These are phyloP conservation scores for Colletotrichum sp. DNA, from an alignment of 2,329 filamentous ascomycete species.

Conservation along the genomic window DNA sequence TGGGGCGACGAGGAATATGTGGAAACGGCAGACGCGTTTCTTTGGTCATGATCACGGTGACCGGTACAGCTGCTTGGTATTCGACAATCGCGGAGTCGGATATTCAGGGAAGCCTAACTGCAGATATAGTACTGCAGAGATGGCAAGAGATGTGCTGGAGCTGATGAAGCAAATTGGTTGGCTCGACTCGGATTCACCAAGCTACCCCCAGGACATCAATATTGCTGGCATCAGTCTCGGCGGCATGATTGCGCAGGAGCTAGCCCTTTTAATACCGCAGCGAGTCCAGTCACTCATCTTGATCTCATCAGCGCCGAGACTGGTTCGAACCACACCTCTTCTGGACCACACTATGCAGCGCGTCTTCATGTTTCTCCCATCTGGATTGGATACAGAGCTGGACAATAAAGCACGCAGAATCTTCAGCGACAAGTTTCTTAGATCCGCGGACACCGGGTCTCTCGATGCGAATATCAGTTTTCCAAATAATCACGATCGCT, in stretches of 20 bases:
- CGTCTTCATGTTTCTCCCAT: not conserved
- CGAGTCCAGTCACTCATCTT: slow-evolving; percentile 5
- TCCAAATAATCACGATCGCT: slow-evolving; percentile 3
- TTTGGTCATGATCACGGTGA: slow-evolving; percentile 66
- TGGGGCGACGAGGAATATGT: not conserved
- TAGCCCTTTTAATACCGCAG: slow-evolving; percentile 43
- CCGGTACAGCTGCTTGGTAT: slow-evolving; percentile 65
- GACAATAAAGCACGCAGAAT: slow-evolving; percentile 1
- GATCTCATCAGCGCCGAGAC: not conserved
- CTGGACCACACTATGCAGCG: not conserved
- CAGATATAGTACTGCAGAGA: slow-evolving; percentile 72
- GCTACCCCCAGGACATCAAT: slow-evolving; percentile 52
- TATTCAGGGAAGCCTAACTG: slow-evolving; percentile 67
- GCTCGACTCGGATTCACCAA: slow-evolving; percentile 35
- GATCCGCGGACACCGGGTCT: not conserved
- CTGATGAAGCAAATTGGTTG: slow-evolving; percentile 62
- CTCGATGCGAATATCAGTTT: not conserved
- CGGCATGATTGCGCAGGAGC: slow-evolving; percentile 77
- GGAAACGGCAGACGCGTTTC: slow-evolving; percentile 66
- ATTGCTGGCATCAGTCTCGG: slow-evolving; percentile 73
- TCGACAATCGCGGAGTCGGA: slow-evolving; percentile 74
- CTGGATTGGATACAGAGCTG: not conserved
- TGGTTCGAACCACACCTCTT: not conserved
- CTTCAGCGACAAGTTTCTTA: not conserved
- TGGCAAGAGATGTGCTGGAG: slow-evolving; percentile 71